Conservation (phyloP, 495 filamentous ascomycete species). For the Lepidopterella palustris region DNA sequence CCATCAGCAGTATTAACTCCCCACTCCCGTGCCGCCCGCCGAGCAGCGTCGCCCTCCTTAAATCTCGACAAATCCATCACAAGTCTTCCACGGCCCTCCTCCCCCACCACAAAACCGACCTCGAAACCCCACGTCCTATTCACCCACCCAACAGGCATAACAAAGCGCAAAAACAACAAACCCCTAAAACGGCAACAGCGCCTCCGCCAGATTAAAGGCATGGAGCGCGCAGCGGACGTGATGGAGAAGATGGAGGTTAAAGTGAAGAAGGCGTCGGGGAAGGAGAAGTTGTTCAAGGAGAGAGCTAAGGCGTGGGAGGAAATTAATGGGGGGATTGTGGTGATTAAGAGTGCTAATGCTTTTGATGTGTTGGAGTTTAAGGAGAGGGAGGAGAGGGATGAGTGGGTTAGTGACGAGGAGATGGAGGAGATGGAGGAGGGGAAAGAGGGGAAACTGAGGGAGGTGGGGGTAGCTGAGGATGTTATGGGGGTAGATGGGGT, state of each 20-base stretch:
- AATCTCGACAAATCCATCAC: constrained; percentile 71
- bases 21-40: constrained; percentile 67
- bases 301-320: constrained; percentile 30
- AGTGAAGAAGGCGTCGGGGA: constrained; percentile 56
- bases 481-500: neutral
- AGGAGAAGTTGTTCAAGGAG: constrained; percentile 52
- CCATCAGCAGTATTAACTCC: constrained; percentile 39
- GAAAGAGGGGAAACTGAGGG: neutral
- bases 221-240: constrained; percentile 66
- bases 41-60: constrained; percentile 64
- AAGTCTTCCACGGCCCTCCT: constrained; percentile 32
- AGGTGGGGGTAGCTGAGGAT: neutral
- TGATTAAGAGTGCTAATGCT: constrained; percentile 8
- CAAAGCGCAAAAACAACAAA: constrained; percentile 53
- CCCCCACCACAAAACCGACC: constrained; percentile 26
- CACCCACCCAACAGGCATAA: constrained; percentile 55
- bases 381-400: constrained; percentile 16
- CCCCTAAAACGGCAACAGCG: constrained; percentile 58
- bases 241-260: constrained; percentile 66
- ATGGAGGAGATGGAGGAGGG: constrained; percentile 30
- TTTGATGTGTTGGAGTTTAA: constrained; percentile 20
- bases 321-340: constrained; percentile 19
- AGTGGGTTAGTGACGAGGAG: constrained; percentile 38
- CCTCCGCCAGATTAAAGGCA: constrained; percentile 59
- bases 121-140: constrained; percentile 58